phyloP scores from a whole-genome alignment of 140 eudicot genomes.

The Oenanthe javanica region DNA sequence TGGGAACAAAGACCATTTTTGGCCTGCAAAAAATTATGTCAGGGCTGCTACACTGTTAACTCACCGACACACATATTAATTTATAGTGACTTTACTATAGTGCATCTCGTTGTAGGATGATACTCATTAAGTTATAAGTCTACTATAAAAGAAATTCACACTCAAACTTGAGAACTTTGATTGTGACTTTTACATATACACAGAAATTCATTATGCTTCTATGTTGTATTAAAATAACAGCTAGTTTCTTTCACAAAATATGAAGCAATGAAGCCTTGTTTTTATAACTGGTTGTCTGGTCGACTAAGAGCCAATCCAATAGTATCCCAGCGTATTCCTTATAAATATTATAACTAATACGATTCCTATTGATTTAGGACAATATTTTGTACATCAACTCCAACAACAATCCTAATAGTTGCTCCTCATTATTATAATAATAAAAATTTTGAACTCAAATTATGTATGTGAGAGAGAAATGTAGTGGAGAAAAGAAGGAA shows the following conservation, averaged over 20 bases:
- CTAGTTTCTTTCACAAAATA: not conserved
- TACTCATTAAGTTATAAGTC: not conserved
- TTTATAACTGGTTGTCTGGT: not conserved
- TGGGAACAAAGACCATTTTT: not conserved
- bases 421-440: too few species aligned
- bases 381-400: too few species aligned
- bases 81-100: not conserved
- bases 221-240: too few species aligned
- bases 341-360: too few species aligned
- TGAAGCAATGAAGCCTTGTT: not conserved
- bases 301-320: too few species aligned
- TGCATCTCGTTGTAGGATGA: not conserved
- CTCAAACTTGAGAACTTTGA: not conserved
- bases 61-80: not conserved
- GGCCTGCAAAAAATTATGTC: not conserved
- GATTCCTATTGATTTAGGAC: too few species aligned
- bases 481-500: too few species aligned
- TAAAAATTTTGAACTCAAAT: too few species aligned
- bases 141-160: not conserved
- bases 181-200: not conserved
- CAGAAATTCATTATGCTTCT: not conserved
- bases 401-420: too few species aligned
- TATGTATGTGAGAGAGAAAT: too few species aligned
- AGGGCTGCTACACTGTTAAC: not conserved
- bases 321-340: too few species aligned